phyloP scores from a whole-genome alignment of 2,329 filamentous ascomycete species.

The Pseudogymnoascus sp. region DNA sequence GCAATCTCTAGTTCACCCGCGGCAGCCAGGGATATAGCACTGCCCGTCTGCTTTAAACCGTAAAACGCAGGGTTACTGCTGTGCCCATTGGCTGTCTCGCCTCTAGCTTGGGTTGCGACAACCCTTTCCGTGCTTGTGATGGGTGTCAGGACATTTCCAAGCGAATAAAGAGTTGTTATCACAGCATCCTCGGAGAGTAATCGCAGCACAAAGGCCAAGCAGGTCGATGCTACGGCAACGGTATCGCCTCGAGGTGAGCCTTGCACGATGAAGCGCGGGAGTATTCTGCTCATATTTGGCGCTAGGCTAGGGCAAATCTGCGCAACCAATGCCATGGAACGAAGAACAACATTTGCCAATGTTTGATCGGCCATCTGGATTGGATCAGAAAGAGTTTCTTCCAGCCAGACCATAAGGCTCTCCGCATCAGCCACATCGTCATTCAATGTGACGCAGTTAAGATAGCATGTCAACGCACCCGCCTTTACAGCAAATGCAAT shows the following conservation, averaged over 20 bases:
- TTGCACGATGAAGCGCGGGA: constrained; percentile 84
- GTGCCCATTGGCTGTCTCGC: constrained; percentile 35
- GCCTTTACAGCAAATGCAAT: constrained; percentile 82
- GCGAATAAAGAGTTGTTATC: constrained; percentile 88
- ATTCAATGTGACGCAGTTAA: constrained; percentile 77
- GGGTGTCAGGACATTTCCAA: constrained; percentile 90
- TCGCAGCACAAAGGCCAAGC: constrained; percentile 71
- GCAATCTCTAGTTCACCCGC: constrained; percentile 71
- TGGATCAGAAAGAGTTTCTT: constrained; percentile 68
- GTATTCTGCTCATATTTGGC: constrained; percentile 63
- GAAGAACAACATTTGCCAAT: constrained; percentile 69
- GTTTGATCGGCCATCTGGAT: constrained; percentile 73
- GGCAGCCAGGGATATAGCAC: constrained; percentile 68
- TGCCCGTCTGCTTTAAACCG: constrained; percentile 52
- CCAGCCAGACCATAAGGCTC: constrained; percentile 73
- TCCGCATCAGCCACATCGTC: constrained; percentile 75
- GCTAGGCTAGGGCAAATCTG: constrained; percentile 65
- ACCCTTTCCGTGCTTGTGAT: constrained; percentile 44
- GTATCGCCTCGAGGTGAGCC: constrained; percentile 60
- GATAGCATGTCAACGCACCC: constrained; percentile 68
- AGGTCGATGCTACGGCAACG: constrained; percentile 71
- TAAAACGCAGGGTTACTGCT: constrained; percentile 50
- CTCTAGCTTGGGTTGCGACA: constrained; percentile 17
- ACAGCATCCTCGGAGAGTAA: constrained; percentile 83
- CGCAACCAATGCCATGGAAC: constrained; percentile 73